Base-by-base conservation (phyloP, 164 flowering plant species). In the Brasenia schreberi region DNA sequence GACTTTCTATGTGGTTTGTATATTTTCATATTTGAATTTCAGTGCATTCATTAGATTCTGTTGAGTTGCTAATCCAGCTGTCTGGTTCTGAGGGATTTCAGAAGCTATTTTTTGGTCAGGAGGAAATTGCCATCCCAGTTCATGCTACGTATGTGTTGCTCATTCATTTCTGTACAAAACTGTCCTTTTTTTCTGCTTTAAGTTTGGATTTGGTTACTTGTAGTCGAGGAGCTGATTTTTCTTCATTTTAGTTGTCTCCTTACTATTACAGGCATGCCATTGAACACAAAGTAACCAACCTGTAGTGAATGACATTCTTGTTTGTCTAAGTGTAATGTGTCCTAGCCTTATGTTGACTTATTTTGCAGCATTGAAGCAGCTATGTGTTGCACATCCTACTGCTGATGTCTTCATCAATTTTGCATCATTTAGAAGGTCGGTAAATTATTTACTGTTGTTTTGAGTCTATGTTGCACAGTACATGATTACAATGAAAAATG, bases 391-490 rank as follows among this genome's bases (percentile, higher is more conserved):
- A 64, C 99, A 94, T 75, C 99, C 97, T 52, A 94, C 96, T 43
- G 99, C 99, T 59, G 99, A 94, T 87, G 96, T 94, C 67, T 94
- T 94, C 67, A 94, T 94, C 64, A 94, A 94, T 78, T 94, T 94
- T 70, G 97, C 99, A 75, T 94, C 97, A 33, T 94, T 77, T 64
- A 80, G 97, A 82, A 91, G 97, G 99, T 89, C 18, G 62, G 76
- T 72, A 23, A 9, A 72, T 6, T 0, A 10, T 44, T 44, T 44
- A 44, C n/a, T n/a, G n/a, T n/a, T n/a, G n/a, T n/a, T n/a, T n/a
- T n/a, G n/a, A n/a, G n/a, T n/a, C n/a, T n/a, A n/a, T n/a, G n/a
- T n/a, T n/a, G n/a, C n/a, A n/a, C n/a, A n/a, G n/a, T n/a, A n/a
- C n/a, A n/a, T n/a, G n/a, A n/a, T n/a, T n/a, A n/a, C n/a, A n/a